Conservation (phyloP, 306 rosid species). For the Vachellia collinsii region DNA sequence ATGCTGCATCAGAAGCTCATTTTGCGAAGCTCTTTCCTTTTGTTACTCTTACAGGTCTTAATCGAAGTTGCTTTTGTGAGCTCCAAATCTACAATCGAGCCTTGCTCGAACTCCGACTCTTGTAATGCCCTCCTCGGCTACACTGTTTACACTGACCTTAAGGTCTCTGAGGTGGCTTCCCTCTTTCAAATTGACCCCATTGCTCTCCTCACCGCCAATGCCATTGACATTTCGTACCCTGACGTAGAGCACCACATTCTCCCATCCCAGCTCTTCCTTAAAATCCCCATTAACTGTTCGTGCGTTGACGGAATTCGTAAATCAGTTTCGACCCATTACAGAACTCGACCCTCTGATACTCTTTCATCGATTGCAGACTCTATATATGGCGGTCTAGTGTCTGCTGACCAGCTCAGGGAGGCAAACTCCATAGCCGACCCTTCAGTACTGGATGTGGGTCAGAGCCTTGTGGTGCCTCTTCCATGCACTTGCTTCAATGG, state of each 20-base stretch:
- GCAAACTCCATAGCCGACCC: conserved; percentile 86
- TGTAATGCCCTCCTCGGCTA: conserved; percentile 89
- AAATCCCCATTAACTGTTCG: conserved; percentile 78
- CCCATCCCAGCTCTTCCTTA: conserved; percentile 79
- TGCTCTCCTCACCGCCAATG: conserved; percentile 79
- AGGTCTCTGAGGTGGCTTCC: conserved; percentile 89
- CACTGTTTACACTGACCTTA: conserved; percentile 92
- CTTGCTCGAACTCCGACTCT: conserved; percentile 85
- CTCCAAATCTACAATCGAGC: conserved; percentile 92
- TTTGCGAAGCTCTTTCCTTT: conserved; percentile 16
- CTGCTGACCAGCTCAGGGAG: conserved; percentile 88
- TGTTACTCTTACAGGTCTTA: conserved; percentile 33
- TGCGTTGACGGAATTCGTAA: conserved; percentile 95
- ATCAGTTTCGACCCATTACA: conserved; percentile 78
- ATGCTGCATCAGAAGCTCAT: conserved; percentile 45
- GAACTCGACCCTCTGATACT: conserved; percentile 81
- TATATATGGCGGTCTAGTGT: conserved; percentile 77
- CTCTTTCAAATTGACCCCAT: conserved; percentile 94
- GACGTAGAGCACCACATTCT: conserved; percentile 95
- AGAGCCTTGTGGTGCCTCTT: conserved; percentile 78
- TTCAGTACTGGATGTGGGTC: conserved; percentile 80
- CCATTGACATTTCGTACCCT: conserved; percentile 90
- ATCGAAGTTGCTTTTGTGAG: conserved; percentile 41
- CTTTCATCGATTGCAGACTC: conserved; percentile 78
- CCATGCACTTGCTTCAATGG: conserved; percentile 99